Base-by-base conservation (phyloP, 2,329 filamentous ascomycete genomes). In the Sphaceloma murrayae region DNA sequence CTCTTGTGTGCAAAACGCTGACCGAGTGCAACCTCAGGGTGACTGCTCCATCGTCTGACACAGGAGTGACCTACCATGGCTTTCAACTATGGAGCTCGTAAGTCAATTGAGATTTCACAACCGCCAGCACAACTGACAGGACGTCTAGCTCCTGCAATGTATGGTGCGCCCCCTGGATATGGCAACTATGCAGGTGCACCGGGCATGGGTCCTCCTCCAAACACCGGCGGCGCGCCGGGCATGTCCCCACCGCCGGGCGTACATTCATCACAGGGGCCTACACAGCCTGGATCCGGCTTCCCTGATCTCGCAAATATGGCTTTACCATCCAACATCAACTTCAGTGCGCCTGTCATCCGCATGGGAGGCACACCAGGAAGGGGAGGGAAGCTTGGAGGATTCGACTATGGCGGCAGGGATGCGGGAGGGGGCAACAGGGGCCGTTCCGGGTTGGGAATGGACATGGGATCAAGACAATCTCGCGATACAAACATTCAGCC, bases 301-400 rank as follows among this genome's bases (percentile, higher is more conserved):
- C 85, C 50, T 48, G 85, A 79, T 63, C 95, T 94, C 66, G 72
- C 84, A 40, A 94, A 91, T 60, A 85, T 95, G 74, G 31, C 24
- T 14, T 16, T 43, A 5, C 87, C 88, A 45, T 85, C 89, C 42
- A 93, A 94, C 62, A 94, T 98, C 70, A 95, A 98, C 69, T 94
- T 96, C 70, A 94, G 85, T 58, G 91, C 91, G 26, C 88, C 89
- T 46, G 87, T 96, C 48, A 96, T 98, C 58, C 84, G 91, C 45
- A 75, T 98, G 34, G 91, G 89, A 31, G 89, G n/a, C 85, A 85
- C 57, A 69, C 79, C 18, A 57, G 63, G 26, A 39, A 62, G 34
- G 63, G 62, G 44, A 16, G 32, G 30, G 36, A 48, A 22, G 34
- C 36, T 40, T 48, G 50, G 9, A 39, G 58, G 42, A 18, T 45